Base-by-base conservation (phyloP, 73 alveolate species). In the Paramecium biaurelia region DNA sequence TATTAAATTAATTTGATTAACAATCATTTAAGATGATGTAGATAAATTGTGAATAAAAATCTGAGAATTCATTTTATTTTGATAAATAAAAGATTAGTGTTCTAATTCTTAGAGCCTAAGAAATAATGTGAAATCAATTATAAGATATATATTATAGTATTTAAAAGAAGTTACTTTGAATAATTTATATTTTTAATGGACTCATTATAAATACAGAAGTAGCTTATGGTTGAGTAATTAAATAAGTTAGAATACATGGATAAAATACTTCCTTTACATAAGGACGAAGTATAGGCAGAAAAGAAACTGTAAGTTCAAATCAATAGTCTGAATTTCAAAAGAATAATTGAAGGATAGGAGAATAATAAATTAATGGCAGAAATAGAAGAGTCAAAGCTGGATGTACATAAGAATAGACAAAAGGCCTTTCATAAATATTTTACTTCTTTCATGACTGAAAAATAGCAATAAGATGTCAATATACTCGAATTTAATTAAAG, bases 201-300 rank as follows among this genome's bases (percentile, higher is more conserved):
- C 84, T 63, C 84, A 30, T 63, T 63, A 63, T 63, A 63, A 63
- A 63, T 26, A 26, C 45, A 63, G 84, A 63, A 63, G 24, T 63
- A 63, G 9, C 84, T 63, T 37, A 79, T 79, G 90, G 90, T 79
- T 41, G 90, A 79, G 28, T 41, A 79, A 42, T 34, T 79, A 35
- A 79, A 79, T 10, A 79, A 42, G 47, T 34, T 79, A 20, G 90
- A 79, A 34, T 32, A 43, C 45, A 79, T 79, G 90, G 90, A 79
- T 47, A 79, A 79, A 34, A 79, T 79, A 24, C 41, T 79, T 12
- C 90, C 90, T 6, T 63, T 79, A 4, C 90, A 79, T 7, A 79
- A 79, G 42, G 74, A 47, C 3, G 70, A 79, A 34, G 76, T 79
- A 2, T 45, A 79, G 12, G 74, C 90, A 24, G 90, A 79, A 4